A percentile compares a stretch with the other conserved stretches of the same genome.
Evolutionary conservation across 805 yeast genomes (phyloP).

Genomic region (Ogataea nonfermentans): DNA sequence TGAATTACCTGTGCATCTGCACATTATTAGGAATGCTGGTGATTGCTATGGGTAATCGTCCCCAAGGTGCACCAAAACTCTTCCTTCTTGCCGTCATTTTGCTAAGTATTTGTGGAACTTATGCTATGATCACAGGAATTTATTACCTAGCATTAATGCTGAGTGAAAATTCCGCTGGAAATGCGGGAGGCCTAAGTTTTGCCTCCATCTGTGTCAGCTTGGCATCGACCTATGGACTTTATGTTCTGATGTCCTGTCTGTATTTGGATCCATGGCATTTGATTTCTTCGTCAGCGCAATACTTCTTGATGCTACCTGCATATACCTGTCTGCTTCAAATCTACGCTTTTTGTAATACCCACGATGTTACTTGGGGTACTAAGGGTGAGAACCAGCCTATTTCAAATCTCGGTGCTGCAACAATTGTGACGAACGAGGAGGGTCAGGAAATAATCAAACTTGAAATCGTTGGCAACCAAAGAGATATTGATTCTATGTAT

Average conservation of each 20-base stretch:
- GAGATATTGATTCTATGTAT: conserved; percentile 80
- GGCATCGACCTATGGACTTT: conserved; percentile 88
- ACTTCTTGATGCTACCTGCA: conserved; percentile 85
- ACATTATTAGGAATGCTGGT: conserved; percentile 85
- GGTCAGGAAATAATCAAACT: conserved; percentile 84
- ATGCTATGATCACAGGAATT: conserved; percentile 79
- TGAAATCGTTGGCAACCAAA: conserved; percentile 65
- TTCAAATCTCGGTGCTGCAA: conserved; percentile 74
- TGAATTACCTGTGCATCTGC: conserved; percentile 82
- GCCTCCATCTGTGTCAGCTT: conserved; percentile 80
- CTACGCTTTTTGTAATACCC: conserved; percentile 96
- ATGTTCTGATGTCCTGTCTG: conserved; percentile 73
- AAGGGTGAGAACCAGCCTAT: conserved; percentile 84
- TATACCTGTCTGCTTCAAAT: conserved; percentile 91
- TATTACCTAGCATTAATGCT: conserved; percentile 68
- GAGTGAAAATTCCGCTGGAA: conserved; percentile 36
- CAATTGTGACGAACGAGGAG: conserved; percentile 72
- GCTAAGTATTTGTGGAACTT: conserved; percentile 74
- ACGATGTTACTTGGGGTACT: conserved; percentile 99
- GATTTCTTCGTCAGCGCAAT: conserved; percentile 80
- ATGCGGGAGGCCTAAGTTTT: conserved; percentile 48
- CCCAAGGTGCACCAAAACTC: conserved; percentile 87
- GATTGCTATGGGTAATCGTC: conserved; percentile 94
- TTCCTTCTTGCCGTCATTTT: conserved; percentile 72
- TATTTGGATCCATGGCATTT: conserved; percentile 98